Base-by-base conservation (phyloP, 2,329 filamentous ascomycete genomes). In the Venturia oleaginea region DNA sequence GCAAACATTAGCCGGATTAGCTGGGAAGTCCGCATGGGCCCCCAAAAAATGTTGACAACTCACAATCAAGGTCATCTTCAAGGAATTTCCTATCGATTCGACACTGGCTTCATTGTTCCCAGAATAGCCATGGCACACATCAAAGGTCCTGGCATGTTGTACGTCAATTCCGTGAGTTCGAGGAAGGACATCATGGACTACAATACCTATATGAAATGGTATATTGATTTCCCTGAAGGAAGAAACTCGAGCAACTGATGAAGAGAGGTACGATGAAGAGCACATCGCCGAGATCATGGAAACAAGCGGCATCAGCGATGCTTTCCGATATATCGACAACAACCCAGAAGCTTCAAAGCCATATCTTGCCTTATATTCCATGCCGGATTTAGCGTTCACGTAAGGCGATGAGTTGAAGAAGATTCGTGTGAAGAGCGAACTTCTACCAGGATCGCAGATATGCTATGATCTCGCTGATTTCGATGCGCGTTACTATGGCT, bases 261-360 rank as follows among this genome's bases (percentile, higher is more conserved):
- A 30, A 30, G 10, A 51, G 30, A 51, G 46, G 46, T 77, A 77
- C 67, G 75, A 76, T 61, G 68, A 75, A 22, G 74, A 75, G 40
- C 76, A 78, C 67, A 76, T 77, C 40, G 67, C 73, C 19, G 75
- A 77, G 64, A 71, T 77, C 30, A 65, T 76, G 6, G 64, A 66
- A 30, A 76, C 72, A 2, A 70, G 68, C 37, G 73, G 73, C 30
- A 72, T 78, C 38, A 65, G 70, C 24, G 71, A 69, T 17, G 74
- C 71, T 0, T 72, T 73, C 59, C 74, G 75, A 32, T 76, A 66
- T 30, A 66, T 72, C 6, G 68, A 74, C 61, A 68, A 69, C 43
- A 66, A 72, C 42, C 70, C 69, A 2, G 67, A 68, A 6, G 64
- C 69, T 19, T 65, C 66, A 5, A 75, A 70, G 65, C 75, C 75